Conservation (phyloP, 768 basidiomycete species). For the Fomitopsis pulvina region DNA sequence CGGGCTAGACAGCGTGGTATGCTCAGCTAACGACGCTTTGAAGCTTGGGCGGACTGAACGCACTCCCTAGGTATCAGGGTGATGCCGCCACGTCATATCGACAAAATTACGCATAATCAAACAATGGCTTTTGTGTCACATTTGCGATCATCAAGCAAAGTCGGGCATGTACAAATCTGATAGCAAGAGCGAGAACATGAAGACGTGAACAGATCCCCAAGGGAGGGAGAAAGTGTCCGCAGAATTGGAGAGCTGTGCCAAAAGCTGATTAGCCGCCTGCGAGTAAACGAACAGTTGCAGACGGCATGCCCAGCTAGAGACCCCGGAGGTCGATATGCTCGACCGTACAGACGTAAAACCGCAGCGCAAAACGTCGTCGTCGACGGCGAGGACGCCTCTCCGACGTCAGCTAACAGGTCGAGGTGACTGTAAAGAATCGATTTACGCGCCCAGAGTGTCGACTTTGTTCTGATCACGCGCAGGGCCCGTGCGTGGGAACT, state of each 20-base stretch:
- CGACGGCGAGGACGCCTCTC: conserved; percentile 9
- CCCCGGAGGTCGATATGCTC: conserved; percentile 40
- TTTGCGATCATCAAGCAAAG: no score
- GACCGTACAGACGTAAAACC: conserved; percentile 25
- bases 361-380: conserved; percentile 12
- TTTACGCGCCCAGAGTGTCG: neutral
- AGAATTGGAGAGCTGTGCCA: conserved; percentile 37
- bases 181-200: neutral
- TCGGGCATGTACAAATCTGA: neutral
- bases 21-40: no score
- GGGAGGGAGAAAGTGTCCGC: neutral
- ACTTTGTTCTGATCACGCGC: conserved; percentile 7
- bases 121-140: no score
- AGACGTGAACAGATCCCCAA: neutral
- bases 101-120: no score
- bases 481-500: conserved; percentile 52
- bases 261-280: conserved; percentile 65
- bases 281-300: conserved; percentile 35
- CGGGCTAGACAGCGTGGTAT: no score
- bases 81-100: no score
- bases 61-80: no score
- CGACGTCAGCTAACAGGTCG: conserved; percentile 31
- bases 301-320: conserved; percentile 71
- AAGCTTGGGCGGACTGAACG: no score
- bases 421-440: conserved; percentile 34